Base-by-base conservation (phyloP, 495 filamentous ascomycete species). In the Cercophora samala region DNA sequence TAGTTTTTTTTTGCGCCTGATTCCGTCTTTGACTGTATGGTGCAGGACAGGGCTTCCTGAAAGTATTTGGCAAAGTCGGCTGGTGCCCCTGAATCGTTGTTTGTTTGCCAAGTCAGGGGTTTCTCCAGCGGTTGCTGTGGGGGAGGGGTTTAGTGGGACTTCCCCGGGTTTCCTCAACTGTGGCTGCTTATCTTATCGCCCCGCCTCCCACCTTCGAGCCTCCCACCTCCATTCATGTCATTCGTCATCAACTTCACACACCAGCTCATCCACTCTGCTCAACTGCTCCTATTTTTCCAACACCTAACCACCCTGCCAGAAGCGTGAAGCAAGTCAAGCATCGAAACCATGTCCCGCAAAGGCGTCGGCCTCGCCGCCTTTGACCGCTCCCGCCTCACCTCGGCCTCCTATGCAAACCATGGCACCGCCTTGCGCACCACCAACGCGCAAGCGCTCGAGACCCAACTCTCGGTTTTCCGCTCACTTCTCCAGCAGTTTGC, bases 381-480 rank as follows among this genome's bases (percentile, higher is more conserved):
- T 73, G 89, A 91, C 70, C 90, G 93, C 70, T 89, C 88, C 63
- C 88, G 85, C 52, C 87, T 96, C 69, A 87, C 91, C 26, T 90
- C 88, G 23, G 87, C 91, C 21, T 92, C 91, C 68, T 99, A 93
- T 78, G 92, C 94, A 26, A 87, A 84, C 64, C 96, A 98, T 83
- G 95, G 95, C 74, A 87, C 86, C 65, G 86, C 82, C n/a, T 87
- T 99, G 4, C 91, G 93, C 61, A 88, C 86, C 55, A 85, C 88
- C 29, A 92, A 99, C 80, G 84, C 90, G 22, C 84, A 88, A 60
- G 92, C 93, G 3, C 87, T 99, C 60, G 86, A 89, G 62, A 97
- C 92, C 17, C 95, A 99, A 75, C 90, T 99, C 68, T 88, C 92
- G 67, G 93, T 98, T 72, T 99, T 99, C 84, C 93, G 96, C 69